Percentiles rank a stretch among this genome's conserved stretches.
These are phyloP conservation scores for Allium sativum DNA, from an alignment of 106 monocot genomes.

Conservation along the genomic window DNA sequence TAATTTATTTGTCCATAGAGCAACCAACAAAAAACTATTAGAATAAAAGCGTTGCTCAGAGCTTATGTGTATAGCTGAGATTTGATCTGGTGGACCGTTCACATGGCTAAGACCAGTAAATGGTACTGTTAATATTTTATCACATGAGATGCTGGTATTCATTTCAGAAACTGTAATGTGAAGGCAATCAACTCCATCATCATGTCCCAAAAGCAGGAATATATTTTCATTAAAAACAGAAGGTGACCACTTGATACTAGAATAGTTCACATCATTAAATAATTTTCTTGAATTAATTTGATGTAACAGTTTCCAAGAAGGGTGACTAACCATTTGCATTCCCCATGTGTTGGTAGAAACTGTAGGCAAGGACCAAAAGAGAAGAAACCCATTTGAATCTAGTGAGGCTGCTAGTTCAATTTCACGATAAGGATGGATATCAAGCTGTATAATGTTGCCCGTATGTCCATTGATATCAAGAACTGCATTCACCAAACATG, in stretches of 20 bases:
- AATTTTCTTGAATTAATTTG: slow-evolving; percentile 29
- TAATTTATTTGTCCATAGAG: slow-evolving; percentile 53
- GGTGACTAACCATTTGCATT: slow-evolving; percentile 21
- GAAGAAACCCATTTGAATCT: slow-evolving; percentile 66
- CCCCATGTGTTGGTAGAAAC: slow-evolving; percentile 25
- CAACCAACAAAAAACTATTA: slow-evolving; percentile 51
- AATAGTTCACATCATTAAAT: slow-evolving; percentile 28
- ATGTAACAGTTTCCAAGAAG: slow-evolving; percentile 54
- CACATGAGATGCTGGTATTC: slow-evolving; percentile 27
- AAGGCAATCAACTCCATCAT: slow-evolving; percentile 69
- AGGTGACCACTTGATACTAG: slow-evolving; percentile 68
- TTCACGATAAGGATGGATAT: slow-evolving; percentile 55
- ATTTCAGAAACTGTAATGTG: slow-evolving; percentile 26
- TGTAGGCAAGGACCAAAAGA: slow-evolving; percentile 77
- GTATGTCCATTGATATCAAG: slow-evolving; percentile 56
- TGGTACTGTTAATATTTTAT: slow-evolving; percentile 51
- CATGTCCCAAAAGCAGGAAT: slow-evolving; percentile 69
- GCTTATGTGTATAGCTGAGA: slow-evolving; percentile 37
- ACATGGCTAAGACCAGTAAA: slow-evolving; percentile 22
- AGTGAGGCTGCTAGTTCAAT: slow-evolving; percentile 62
- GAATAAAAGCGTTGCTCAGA: slow-evolving; percentile 18
- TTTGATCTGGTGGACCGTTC: slow-evolving; percentile 34
- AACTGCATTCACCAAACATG: slow-evolving; percentile 20
- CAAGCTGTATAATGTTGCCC: slow-evolving; percentile 51
- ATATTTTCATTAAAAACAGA: slow-evolving; percentile 37